phyloP scores from a whole-genome alignment of 108 stramenopile genomes.

The Phaeodactylum tricornutum region DNA sequence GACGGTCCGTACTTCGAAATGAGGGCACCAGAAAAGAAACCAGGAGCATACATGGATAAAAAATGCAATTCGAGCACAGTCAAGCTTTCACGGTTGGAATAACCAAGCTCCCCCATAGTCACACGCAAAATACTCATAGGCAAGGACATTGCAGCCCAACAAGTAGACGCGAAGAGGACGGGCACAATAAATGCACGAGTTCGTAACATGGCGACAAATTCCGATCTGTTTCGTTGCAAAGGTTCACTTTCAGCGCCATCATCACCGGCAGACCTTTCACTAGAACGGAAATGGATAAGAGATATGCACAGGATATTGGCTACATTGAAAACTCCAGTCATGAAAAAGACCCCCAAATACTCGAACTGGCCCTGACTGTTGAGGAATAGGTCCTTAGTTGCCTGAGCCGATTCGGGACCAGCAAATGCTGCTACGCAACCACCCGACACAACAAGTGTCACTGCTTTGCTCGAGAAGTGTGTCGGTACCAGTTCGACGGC shows the following conservation, averaged over 20 bases:
- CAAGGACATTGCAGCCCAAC: slow-evolving; percentile 33
- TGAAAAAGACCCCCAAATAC: slow-evolving; percentile 27
- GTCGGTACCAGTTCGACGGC: slow-evolving; percentile 28
- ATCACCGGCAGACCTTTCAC: no score
- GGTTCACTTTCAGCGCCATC: background rate
- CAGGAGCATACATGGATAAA: slow-evolving; percentile 35
- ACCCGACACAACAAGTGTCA: slow-evolving; percentile 26
- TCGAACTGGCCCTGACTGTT: slow-evolving; percentile 9
- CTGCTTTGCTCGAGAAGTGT: slow-evolving; percentile 11
- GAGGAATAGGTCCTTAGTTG: slow-evolving; percentile 16
- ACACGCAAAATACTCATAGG: slow-evolving; percentile 35
- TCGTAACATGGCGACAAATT: slow-evolving; percentile 4
- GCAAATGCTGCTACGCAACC: slow-evolving; percentile 37
- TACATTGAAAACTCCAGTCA: slow-evolving; percentile 13
- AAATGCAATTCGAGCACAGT: slow-evolving; percentile 37
- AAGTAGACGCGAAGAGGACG: slow-evolving; percentile 7
- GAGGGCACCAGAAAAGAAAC: slow-evolving; percentile 21
- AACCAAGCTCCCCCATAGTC: slow-evolving; percentile 30
- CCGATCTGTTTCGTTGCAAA: background rate
- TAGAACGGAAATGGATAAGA: background rate
- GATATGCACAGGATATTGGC: slow-evolving; percentile 2
- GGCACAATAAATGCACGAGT: slow-evolving; percentile 19
- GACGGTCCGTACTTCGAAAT: slow-evolving; percentile 14
- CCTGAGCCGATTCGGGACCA: slow-evolving; percentile 32
- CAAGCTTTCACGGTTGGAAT: slow-evolving; percentile 18